phyloP scores from a whole-genome alignment of 1,284 basidiomycete genomes.

The Phellinidium pouzarii region DNA sequence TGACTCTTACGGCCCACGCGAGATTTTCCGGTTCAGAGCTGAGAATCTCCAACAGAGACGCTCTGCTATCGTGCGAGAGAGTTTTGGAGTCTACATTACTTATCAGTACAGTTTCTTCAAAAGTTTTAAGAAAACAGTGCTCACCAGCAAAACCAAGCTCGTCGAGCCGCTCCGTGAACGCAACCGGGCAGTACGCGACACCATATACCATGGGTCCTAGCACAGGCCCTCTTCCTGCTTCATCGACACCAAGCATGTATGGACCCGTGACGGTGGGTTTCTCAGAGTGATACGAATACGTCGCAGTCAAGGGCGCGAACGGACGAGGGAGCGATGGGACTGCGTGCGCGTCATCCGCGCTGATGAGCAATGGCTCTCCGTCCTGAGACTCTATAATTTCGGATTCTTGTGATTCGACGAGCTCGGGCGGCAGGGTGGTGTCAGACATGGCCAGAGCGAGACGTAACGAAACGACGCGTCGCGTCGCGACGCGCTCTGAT shows the following conservation, averaged over 20 bases:
- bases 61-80: slow-evolving; percentile 68
- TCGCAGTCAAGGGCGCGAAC: slow-evolving; percentile 53
- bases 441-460: neutral
- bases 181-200: slow-evolving; percentile 83
- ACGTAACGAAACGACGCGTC: slow-evolving; percentile 6
- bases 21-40: slow-evolving; percentile 61
- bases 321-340: slow-evolving; percentile 52
- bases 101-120: neutral
- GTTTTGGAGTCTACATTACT: slow-evolving; percentile 78
- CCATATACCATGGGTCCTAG: slow-evolving; percentile 95
- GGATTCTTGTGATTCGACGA: slow-evolving; percentile 6
- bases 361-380: slow-evolving; percentile 1
- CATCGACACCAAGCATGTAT: slow-evolving; percentile 94
- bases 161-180: slow-evolving; percentile 72
- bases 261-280: slow-evolving; percentile 56
- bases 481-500: slow-evolving; percentile 6
- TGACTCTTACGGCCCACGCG: slow-evolving; percentile 79
- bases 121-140: slow-evolving; percentile 7
- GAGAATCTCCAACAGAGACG: slow-evolving; percentile 53
- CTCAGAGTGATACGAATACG: slow-evolving; percentile 81
- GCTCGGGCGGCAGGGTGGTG: neutral
- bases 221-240: slow-evolving; percentile 93
- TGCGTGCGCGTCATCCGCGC: slow-evolving; percentile 4
- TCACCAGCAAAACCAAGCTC: slow-evolving; percentile 84
- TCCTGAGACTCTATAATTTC: slow-evolving; percentile 1